phyloP scores from a whole-genome alignment of 2,329 filamentous ascomycete genomes.

The Botryotinia globosa region DNA sequence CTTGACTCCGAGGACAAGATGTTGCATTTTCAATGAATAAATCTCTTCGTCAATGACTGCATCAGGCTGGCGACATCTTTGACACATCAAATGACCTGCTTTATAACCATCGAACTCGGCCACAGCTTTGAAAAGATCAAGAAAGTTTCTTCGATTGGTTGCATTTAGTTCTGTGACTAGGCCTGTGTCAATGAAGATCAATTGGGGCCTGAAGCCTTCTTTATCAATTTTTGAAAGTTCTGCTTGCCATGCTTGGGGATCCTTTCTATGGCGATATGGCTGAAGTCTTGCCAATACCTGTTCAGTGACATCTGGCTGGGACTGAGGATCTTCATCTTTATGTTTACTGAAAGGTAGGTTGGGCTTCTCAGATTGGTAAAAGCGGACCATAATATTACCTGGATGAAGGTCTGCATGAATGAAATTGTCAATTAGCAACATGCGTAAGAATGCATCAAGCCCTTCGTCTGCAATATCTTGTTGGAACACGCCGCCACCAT shows the following conservation, averaged over 20 bases:
- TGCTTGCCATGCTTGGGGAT: slow-evolving; percentile 67
- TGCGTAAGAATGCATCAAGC: slow-evolving; percentile 90
- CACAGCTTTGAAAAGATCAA: slow-evolving; percentile 92
- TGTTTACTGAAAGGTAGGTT: slow-evolving; percentile 53
- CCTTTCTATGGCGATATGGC: slow-evolving; percentile 62
- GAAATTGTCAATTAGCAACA: slow-evolving; percentile 97
- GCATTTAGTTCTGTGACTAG: slow-evolving; percentile 91
- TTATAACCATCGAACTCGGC: slow-evolving; percentile 97
- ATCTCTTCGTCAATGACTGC: slow-evolving; percentile 85
- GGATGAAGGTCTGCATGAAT: slow-evolving; percentile 95
- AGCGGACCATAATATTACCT: slow-evolving; percentile 98
- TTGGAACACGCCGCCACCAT: slow-evolving; percentile 88
- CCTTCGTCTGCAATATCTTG: slow-evolving; percentile 93
- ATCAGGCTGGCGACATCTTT: slow-evolving; percentile 87
- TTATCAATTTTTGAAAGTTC: slow-evolving; percentile 74
- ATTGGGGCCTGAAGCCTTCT: slow-evolving; percentile 87
- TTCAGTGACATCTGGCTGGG: slow-evolving; percentile 76
- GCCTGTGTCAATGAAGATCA: slow-evolving; percentile 97
- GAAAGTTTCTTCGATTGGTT: slow-evolving; percentile 82
- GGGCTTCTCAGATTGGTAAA: slow-evolving; percentile 79
- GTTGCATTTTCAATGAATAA: slow-evolving; percentile 95
- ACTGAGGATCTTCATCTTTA: slow-evolving; percentile 42
- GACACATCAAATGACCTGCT: slow-evolving; percentile 92
- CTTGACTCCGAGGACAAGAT: slow-evolving; percentile 89
- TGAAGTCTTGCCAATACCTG: slow-evolving; percentile 77